These are phyloP conservation scores for Thermochaetoides dissita DNA, from an alignment of 2,329 filamentous ascomycete species.

Conservation along the genomic window DNA sequence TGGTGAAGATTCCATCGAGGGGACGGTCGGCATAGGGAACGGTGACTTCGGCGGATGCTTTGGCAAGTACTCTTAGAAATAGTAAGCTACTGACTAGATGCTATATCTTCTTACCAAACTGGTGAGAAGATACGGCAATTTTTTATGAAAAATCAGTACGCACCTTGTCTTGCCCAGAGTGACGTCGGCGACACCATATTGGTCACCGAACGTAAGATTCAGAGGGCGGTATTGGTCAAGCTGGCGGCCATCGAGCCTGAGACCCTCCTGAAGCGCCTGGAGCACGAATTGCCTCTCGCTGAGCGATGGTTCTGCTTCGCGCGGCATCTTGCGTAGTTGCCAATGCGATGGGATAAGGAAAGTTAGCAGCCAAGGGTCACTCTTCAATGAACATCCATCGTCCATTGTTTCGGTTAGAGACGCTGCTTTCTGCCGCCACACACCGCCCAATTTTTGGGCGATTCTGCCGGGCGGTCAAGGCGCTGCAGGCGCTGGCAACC, in stretches of 20 bases:
- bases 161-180: slow-evolving; percentile 82
- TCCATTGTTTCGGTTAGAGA: neutral
- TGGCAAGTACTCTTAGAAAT: slow-evolving; percentile 50
- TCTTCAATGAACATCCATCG: neutral
- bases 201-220: slow-evolving; percentile 70
- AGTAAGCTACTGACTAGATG: no score
- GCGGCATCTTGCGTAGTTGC: slow-evolving; percentile 52
- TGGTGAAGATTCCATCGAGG: slow-evolving; percentile 90
- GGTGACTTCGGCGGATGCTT: slow-evolving; percentile 77
- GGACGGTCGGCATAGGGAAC: slow-evolving; percentile 76
- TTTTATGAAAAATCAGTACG: neutral
- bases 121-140: no score
- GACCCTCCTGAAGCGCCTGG: slow-evolving; percentile 65
- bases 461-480: slow-evolving; percentile 17
- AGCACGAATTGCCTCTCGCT: slow-evolving; percentile 79
- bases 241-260: slow-evolving; percentile 71
- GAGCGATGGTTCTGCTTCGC: slow-evolving; percentile 78
- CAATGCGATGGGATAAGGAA: neutral
- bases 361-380: neutral
- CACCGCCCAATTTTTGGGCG: slow-evolving; percentile 15
- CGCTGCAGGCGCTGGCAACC: neutral
- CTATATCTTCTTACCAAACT: no score
- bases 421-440: slow-evolving; percentile 14
- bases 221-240: slow-evolving; percentile 69
- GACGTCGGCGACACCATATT: slow-evolving; percentile 82